Percentiles rank a stretch among this genome's conserved stretches.
Conservation (phyloP, 1,284 basidiomycete genomes). For the Apiotrichum mycotoxinovorans region DNA sequence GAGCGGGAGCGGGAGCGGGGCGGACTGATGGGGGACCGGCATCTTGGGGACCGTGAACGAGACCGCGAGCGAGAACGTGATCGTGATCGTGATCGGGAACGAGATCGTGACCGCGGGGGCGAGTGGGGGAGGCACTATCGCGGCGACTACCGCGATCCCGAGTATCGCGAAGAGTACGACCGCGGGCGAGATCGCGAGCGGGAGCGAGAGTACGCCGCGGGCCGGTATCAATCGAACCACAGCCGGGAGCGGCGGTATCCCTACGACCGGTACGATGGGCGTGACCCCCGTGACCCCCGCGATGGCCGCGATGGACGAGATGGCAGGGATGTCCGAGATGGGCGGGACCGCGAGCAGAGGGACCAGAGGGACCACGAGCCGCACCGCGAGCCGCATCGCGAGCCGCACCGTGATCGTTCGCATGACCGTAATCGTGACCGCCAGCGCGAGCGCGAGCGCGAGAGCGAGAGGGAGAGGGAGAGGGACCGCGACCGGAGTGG, state of each 20-base stretch:
- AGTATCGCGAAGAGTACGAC: not conserved
- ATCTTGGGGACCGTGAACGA: not conserved
- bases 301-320: not conserved
- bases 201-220: not conserved
- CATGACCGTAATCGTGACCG: not conserved
- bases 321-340: not conserved
- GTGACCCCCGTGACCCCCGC: not conserved
- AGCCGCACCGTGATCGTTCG: not conserved
- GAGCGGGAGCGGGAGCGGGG: too few species aligned
- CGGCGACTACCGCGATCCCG: not conserved
- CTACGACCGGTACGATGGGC: not conserved
- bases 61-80: not conserved
- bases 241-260: not conserved
- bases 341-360: conserved; percentile 5
- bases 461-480: too few species aligned
- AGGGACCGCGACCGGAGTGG: not conserved
- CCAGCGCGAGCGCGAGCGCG: not conserved
- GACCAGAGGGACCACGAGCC: not conserved
- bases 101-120: not conserved
- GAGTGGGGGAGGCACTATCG: not conserved
- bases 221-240: not conserved
- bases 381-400: not conserved
- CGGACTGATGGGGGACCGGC: too few species aligned
- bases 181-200: not conserved
- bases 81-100: not conserved